These are phyloP conservation scores for Cryphonectria naterciae DNA, from an alignment of 2,329 filamentous ascomycete species.

Conservation along the genomic window DNA sequence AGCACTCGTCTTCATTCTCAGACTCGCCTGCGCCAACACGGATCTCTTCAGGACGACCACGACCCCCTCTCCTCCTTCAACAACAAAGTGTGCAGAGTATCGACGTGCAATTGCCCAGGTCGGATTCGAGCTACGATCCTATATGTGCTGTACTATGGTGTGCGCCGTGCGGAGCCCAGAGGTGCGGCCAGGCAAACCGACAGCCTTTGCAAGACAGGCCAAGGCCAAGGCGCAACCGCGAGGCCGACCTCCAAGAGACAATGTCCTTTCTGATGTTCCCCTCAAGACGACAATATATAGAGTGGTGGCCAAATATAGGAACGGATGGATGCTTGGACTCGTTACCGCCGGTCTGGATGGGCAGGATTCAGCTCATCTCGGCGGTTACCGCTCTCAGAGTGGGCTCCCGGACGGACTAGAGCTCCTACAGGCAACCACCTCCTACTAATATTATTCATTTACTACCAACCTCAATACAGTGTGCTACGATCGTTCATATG, in stretches of 20 bases:
- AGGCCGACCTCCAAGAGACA: neutral
- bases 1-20: too few species aligned
- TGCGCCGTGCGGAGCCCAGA: neutral
- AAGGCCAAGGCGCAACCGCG: neutral
- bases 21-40: neutral
- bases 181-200: neutral
- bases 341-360: neutral
- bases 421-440: neutral
- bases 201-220: neutral
- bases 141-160: too few species aligned
- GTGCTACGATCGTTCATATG: too few species aligned
- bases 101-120: too few species aligned
- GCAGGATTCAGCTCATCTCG: slow-evolving; percentile 14
- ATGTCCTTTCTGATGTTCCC: neutral
- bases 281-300: neutral
- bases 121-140: too few species aligned
- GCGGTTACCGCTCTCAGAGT: slow-evolving; percentile 9
- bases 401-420: neutral
- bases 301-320: neutral
- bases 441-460: neutral
- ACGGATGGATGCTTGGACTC: neutral
- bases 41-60: neutral
- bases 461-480: neutral
- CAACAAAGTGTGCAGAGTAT: too few species aligned
- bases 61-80: too few species aligned